Evolutionary conservation across 2,329 filamentous ascomycete species (phyloP).

Genomic region (Mycosphaerella arachidis): DNA sequence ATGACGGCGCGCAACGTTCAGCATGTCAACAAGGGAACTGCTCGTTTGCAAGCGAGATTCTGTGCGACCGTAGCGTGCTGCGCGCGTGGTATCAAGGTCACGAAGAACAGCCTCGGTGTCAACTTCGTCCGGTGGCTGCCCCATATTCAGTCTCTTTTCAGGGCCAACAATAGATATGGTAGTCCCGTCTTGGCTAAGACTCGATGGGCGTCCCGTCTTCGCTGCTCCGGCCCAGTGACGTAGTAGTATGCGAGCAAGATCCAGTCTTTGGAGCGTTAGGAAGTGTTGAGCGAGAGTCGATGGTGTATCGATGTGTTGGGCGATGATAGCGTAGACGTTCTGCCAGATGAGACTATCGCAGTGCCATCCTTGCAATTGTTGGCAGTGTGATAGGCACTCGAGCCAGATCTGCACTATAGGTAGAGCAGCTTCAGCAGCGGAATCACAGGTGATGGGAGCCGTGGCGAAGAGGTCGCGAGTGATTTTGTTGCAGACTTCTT

Average conservation of each 20-base stretch:
- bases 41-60: neutral
- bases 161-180: neutral
- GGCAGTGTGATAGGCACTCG: slow-evolving; percentile 1
- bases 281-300: slow-evolving; percentile 18
- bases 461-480: neutral
- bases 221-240: slow-evolving; percentile 12
- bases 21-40: neutral
- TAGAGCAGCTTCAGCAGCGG: neutral
- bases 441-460: neutral
- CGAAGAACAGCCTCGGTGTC: neutral
- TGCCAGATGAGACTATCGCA: slow-evolving; percentile 9
- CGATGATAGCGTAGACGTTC: slow-evolving; percentile 11
- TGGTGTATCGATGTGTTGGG: neutral
- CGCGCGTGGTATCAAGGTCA: neutral
- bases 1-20: neutral
- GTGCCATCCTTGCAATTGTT: neutral
- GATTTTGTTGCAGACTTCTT: neutral
- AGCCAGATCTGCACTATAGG: slow-evolving; percentile 4
- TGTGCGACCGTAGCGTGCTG: neutral
- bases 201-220: neutral
- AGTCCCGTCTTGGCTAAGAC: neutral
- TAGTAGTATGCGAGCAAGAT: slow-evolving; percentile 15
- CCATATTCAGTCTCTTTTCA: neutral
- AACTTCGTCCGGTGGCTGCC: neutral
- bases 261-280: neutral